A percentile compares a stretch with the other conserved stretches of the same genome.
Evolutionary conservation across 2,329 filamentous ascomycete genomes (phyloP).

Genomic region (Fusarium pseudoanthophilum): DNA sequence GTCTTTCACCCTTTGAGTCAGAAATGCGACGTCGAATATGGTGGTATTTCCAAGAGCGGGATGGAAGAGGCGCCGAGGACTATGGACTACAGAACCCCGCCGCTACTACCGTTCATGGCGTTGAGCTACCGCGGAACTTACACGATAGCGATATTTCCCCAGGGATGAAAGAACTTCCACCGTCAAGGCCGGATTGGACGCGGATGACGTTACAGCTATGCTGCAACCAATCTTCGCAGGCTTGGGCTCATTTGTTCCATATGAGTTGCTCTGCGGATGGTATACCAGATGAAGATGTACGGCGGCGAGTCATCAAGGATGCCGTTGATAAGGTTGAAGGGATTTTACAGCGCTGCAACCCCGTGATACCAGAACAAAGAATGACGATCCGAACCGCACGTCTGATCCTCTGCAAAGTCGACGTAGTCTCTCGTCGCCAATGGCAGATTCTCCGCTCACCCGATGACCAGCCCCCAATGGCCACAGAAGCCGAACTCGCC

Average conservation of each 20-base stretch:
- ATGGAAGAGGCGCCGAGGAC: slow-evolving; percentile 64
- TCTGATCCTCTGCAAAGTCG: slow-evolving; percentile 50
- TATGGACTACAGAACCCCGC: slow-evolving; percentile 55
- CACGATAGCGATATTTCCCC: slow-evolving; percentile 64
- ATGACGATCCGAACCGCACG: slow-evolving; percentile 45
- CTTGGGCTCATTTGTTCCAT: slow-evolving; percentile 39
- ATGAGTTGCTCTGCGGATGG: slow-evolving; percentile 28
- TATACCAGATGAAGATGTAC: slow-evolving; percentile 45
- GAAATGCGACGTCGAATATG: slow-evolving; percentile 67
- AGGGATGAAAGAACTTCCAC: slow-evolving; percentile 58
- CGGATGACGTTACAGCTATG: slow-evolving; percentile 67
- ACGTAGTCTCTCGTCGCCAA: slow-evolving; percentile 62
- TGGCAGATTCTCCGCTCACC: slow-evolving; percentile 43
- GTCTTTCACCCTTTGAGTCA: slow-evolving; percentile 62
- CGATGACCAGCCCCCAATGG: slow-evolving; percentile 30
- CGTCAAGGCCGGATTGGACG: slow-evolving; percentile 63
- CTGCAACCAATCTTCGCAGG: slow-evolving; percentile 59
- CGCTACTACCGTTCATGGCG: slow-evolving; percentile 47
- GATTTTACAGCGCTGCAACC: slow-evolving; percentile 57
- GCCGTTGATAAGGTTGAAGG: background rate
- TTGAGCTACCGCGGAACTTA: slow-evolving; percentile 65
- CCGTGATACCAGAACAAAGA: slow-evolving; percentile 58
- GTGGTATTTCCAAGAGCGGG: slow-evolving; percentile 63
- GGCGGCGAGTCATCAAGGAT: slow-evolving; percentile 52
- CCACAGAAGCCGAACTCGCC: slow-evolving; percentile 48